Percentiles rank a stretch among this genome's conserved stretches.
These are phyloP conservation scores for Angophora floribunda DNA, from an alignment of 345 rosid genomes.

Conservation along the genomic window DNA sequence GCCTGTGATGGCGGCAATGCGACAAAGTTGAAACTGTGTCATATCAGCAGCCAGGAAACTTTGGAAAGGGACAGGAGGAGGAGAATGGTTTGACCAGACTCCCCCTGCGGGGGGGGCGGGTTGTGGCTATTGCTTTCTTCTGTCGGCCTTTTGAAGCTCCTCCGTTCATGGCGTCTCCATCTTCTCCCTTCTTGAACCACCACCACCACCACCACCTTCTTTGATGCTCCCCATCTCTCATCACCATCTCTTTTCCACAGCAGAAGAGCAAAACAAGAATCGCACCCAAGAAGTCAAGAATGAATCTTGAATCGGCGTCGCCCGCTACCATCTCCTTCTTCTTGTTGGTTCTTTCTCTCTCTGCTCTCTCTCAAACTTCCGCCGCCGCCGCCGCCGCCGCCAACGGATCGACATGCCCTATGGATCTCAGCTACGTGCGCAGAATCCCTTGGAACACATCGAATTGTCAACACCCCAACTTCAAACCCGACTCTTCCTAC, in stretches of 20 bases:
- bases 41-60: not conserved
- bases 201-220: not conserved
- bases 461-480: constrained; percentile 12
- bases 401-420: constrained; percentile 28
- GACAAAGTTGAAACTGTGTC: not conserved
- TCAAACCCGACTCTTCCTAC: not conserved
- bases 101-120: too few relatives aligned
- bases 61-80: not conserved
- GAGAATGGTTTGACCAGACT: not conserved
- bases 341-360: not conserved
- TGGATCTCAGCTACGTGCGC: constrained; percentile 45
- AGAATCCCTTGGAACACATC: constrained; percentile 69
- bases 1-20: not conserved
- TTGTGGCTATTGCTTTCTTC: not conserved
- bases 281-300: not conserved
- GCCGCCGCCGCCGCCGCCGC: not conserved
- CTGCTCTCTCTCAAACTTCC: not conserved
- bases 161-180: not conserved
- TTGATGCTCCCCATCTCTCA: not conserved
- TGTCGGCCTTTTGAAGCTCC: not conserved
- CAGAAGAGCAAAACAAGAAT: not conserved
- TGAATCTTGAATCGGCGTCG: not conserved
- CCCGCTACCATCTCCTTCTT: not conserved
- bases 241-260: not conserved
- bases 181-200: not conserved